These are phyloP conservation scores for Gossypium australe DNA, from an alignment of 345 rosid species.

Conservation along the genomic window DNA sequence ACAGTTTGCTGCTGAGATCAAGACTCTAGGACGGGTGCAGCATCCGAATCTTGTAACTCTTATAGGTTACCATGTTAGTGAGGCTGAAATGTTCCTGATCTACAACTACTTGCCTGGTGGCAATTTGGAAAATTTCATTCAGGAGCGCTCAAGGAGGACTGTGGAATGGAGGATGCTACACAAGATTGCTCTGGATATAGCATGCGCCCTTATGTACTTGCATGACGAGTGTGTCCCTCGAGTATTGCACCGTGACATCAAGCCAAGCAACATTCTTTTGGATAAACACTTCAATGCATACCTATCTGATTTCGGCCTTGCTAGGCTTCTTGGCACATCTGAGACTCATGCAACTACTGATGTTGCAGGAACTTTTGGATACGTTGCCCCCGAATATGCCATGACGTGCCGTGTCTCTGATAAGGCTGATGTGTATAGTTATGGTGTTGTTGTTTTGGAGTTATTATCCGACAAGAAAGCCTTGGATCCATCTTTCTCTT, in stretches of 20 bases:
- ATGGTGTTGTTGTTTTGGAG: constrained; percentile 34
- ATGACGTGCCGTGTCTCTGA: constrained; percentile 40
- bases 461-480: constrained; percentile 34
- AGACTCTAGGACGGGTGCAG: constrained; percentile 42
- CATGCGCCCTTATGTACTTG: constrained; percentile 31
- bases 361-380: constrained; percentile 38
- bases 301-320: constrained; percentile 34
- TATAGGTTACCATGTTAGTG: constrained; percentile 54
- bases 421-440: constrained; percentile 39
- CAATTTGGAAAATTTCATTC: constrained; percentile 49
- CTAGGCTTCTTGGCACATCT: constrained; percentile 33
- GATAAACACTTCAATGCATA: constrained; percentile 32
- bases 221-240: constrained; percentile 31
- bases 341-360: constrained; percentile 38
- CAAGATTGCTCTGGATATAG: constrained; percentile 35
- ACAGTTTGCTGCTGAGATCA: constrained; percentile 55
- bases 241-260: constrained; percentile 34
- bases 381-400: constrained; percentile 38
- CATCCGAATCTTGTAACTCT: constrained; percentile 53
- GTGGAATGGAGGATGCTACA: constrained; percentile 30
- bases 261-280: constrained; percentile 35
- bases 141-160: constrained; percentile 39
- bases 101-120: constrained; percentile 62
- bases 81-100: constrained; percentile 50
- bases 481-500: constrained; percentile 35